phyloP scores from a whole-genome alignment of 2,329 filamentous ascomycete species.

The Nemania sp. region DNA sequence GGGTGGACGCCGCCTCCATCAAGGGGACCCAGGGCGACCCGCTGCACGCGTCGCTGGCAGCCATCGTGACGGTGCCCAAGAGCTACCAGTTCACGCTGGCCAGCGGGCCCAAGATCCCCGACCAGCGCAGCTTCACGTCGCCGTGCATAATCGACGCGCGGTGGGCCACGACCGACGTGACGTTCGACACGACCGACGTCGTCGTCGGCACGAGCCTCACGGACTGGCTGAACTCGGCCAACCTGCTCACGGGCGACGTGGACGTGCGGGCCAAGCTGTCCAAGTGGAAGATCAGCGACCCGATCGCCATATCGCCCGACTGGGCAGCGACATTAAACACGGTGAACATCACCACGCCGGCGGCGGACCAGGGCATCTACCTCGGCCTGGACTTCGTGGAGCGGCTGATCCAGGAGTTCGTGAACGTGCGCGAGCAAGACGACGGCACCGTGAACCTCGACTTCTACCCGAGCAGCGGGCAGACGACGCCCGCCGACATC shows the following conservation, averaged over 20 bases:
- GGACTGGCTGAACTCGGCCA: constrained; percentile 1
- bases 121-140: background rate
- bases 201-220: constrained; percentile 9
- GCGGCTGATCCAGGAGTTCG: background rate
- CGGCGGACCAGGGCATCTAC: background rate
- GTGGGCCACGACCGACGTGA: constrained; percentile 17
- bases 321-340: constrained; percentile 8
- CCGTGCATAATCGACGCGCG: constrained; percentile 23
- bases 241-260: background rate
- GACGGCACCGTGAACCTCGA: background rate
- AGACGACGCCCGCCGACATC: background rate
- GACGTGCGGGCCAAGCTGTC: background rate
- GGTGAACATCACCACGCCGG: too few relatives aligned
- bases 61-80: constrained; percentile 9
- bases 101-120: background rate
- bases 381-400: background rate
- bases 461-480: background rate
- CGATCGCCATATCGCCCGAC: constrained; percentile 6
- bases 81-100: background rate
- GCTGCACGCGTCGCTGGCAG: constrained; percentile 13
- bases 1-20: constrained; percentile 10
- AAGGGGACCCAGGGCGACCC: background rate
- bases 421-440: background rate
- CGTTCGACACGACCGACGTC: constrained; percentile 2
- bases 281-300: constrained; percentile 4